These are phyloP conservation scores for Claviceps arundinis DNA, from an alignment of 2,329 filamentous ascomycete genomes.

Conservation along the genomic window DNA sequence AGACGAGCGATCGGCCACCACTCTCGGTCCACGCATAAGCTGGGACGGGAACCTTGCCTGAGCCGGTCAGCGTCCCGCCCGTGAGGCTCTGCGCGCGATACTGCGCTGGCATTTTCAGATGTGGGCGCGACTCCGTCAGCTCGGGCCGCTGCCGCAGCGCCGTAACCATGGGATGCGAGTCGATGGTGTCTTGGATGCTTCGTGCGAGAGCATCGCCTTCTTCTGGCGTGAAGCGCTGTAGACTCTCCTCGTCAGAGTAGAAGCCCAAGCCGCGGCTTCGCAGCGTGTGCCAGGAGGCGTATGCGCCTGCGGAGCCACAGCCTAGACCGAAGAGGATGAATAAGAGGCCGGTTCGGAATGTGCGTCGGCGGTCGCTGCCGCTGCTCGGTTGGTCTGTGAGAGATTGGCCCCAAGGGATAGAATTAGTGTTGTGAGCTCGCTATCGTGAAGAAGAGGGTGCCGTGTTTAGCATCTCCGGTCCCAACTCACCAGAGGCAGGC, in stretches of 20 bases:
- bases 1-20: slow-evolving; percentile 54
- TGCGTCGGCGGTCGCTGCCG: neutral
- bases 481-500: neutral
- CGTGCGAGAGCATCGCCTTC: slow-evolving; percentile 33
- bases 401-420: neutral
- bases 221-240: slow-evolving; percentile 47
- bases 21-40: slow-evolving; percentile 65
- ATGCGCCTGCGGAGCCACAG: slow-evolving; percentile 19
- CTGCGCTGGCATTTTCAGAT: slow-evolving; percentile 66
- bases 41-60: slow-evolving; percentile 65
- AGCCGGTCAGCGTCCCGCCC: slow-evolving; percentile 62
- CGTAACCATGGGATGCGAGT: slow-evolving; percentile 59
- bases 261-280: slow-evolving; percentile 23
- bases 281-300: slow-evolving; percentile 23
- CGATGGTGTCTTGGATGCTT: slow-evolving; percentile 61
- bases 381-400: neutral
- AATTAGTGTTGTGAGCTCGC: too few relatives aligned
- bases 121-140: slow-evolving; percentile 67
- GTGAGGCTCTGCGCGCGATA: slow-evolving; percentile 68
- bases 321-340: slow-evolving; percentile 17
- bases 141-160: slow-evolving; percentile 52
- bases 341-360: slow-evolving; percentile 12
- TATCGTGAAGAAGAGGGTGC: too few relatives aligned
- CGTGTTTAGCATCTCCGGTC: neutral
- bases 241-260: slow-evolving; percentile 55